A percentile compares a stretch with the other conserved stretches of the same genome.
Evolutionary conservation across 2,329 filamentous ascomycete genomes (phyloP).

Genomic region (Cladosporium sp.): DNA sequence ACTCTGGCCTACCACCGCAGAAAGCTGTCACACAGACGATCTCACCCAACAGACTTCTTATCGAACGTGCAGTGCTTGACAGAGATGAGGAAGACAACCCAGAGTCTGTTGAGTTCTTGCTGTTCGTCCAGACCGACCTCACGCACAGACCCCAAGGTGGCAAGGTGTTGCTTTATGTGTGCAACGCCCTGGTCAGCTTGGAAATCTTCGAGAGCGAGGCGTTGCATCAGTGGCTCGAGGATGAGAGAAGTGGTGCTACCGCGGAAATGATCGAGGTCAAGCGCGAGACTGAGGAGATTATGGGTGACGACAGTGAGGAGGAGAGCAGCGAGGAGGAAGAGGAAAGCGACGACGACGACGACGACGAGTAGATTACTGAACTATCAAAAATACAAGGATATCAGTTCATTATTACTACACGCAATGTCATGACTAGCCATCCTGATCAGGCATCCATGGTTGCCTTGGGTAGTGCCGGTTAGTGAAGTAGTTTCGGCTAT

Average conservation of each 20-base stretch:
- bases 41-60: conserved; percentile 58
- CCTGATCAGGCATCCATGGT: background rate
- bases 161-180: conserved; percentile 70
- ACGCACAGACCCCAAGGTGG: conserved; percentile 65
- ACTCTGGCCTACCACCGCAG: conserved; percentile 42
- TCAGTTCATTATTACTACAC: background rate
- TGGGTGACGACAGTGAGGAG: conserved; percentile 75
- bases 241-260: conserved; percentile 66
- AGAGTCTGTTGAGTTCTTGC: conserved; percentile 83
- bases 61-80: conserved; percentile 62
- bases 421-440: background rate
- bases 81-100: conserved; percentile 49
- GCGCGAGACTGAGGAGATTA: conserved; percentile 71
- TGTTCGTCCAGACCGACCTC: conserved; percentile 80
- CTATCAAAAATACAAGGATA: background rate
- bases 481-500: background rate
- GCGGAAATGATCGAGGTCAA: conserved; percentile 71
- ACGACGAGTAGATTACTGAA: conserved; percentile 29
- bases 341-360: conserved; percentile 47
- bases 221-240: conserved; percentile 84
- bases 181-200: conserved; percentile 81
- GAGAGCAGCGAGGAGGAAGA: conserved; percentile 62
- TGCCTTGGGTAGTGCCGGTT: background rate
- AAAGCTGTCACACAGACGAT: conserved; percentile 47
- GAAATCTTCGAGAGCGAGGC: conserved; percentile 90